Base-by-base conservation (phyloP, 225 moss, liverwort and hornwort genomes). In the Pseudoscleropodium purum region DNA sequence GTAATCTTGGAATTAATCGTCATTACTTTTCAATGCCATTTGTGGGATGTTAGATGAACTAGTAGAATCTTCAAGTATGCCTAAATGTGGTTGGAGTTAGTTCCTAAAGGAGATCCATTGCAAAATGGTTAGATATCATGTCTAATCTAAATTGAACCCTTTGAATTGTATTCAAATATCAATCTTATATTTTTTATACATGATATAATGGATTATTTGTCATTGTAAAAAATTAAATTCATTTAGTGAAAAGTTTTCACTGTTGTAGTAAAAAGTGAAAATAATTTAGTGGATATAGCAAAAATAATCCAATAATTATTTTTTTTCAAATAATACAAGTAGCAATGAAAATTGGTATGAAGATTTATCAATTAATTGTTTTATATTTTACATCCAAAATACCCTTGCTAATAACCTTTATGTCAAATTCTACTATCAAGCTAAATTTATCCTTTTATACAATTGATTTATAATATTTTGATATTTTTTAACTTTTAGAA, bases 61-160 rank as follows among this genome's bases (percentile, higher is more conserved):
- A 8, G 29, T 74, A 45, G 3, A 29, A 0, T 17, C 29, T 30
- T 74, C 0, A 18, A 29, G 6, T 74, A 18, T 0, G 0, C 4
- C 6, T 0, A 45, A 74, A 45, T 18, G 3, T 6, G 0, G 0
- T 74, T 45, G 45, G 30, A 45, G 0, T 17, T 43, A 29, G 6
- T 1, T 10, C 5, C 0, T 14, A 9, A 29, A 73, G 1, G 2
- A 45, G 15, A 29, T 43, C 10, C 17, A 43, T 45, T 43, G 18
- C 1, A 4, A 47, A 75, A 45, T 45, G 6, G 11, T 47, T 30
- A 18, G 47, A 75, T 2, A 18, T 18, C 6, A 30, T 17, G 0
- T 3, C 0, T 26, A 9, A 52, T 77, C 0, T 45, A 29, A 73
- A 45, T 27, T 41, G 10, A 45, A 10, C 2, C 10, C 29, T 74